Percentiles rank a stretch among this genome's conserved stretches.
Conservation (phyloP, 495 filamentous ascomycete species). For the Daldinia caldariorum region DNA sequence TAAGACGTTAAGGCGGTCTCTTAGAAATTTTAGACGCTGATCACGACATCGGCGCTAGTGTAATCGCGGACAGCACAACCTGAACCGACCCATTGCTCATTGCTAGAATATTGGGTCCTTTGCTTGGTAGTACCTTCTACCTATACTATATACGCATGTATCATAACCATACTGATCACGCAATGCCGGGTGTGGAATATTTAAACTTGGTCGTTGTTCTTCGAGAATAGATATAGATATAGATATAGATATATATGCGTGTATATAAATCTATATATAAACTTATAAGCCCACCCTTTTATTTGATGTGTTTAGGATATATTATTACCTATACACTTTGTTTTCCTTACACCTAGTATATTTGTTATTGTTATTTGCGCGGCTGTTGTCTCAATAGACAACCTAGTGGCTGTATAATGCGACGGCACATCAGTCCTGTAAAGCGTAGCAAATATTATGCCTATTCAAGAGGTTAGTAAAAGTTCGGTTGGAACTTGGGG, state of each 20-base stretch:
- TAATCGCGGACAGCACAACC: slow-evolving; percentile 41
- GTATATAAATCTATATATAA: too few species aligned
- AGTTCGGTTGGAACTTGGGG: not conserved
- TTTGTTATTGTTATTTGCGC: not conserved
- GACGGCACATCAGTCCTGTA: not conserved
- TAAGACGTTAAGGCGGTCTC: slow-evolving; percentile 21
- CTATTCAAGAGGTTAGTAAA: not conserved
- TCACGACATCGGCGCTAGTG: slow-evolving; percentile 55
- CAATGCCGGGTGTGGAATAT: not conserved
- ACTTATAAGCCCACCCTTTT: too few species aligned
- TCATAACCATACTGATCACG: too few species aligned
- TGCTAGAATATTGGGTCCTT: slow-evolving; percentile 36
- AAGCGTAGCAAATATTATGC: not conserved
- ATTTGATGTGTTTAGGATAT: too few species aligned
- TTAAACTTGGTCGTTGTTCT: not conserved
- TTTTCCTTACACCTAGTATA: not conserved
- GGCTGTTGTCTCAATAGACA: not conserved
- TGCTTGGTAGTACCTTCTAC: too few species aligned
- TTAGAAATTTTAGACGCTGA: slow-evolving; percentile 48
- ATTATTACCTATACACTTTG: too few species aligned
- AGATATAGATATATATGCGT: not conserved
- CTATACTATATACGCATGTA: too few species aligned
- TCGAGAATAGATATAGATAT: not conserved
- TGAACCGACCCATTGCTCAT: slow-evolving; percentile 44
- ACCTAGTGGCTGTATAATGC: not conserved